Evolutionary conservation across 176 grass and related monocot genomes (phyloP), one percentile per base, ranked within the genome.

Genomic region (Hsuehochloa calcarea): DNA sequence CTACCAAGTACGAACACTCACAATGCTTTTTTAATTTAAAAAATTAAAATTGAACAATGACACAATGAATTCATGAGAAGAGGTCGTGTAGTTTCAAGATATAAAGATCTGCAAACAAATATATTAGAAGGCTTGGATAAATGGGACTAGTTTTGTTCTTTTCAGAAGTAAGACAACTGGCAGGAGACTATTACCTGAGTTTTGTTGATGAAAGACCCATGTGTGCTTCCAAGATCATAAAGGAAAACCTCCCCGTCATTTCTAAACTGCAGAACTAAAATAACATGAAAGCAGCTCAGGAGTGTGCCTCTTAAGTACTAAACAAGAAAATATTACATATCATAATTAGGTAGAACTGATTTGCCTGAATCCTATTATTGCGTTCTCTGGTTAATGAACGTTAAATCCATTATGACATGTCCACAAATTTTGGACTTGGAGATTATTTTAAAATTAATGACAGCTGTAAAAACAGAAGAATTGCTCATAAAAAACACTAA

Each of bases 191-290:
- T 85, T 93, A 90, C 96, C 96, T 94, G 89, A 68, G 64, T 91
- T 87, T 98, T 98, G 88, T 98, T 98, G 74, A 98, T 86, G 58
- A 91, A 95, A 64, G 91, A 93, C 10, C 96, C 93, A 85, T 98
- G 96, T 44, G 96, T 95, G 79, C 96, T 98, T 77, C 89, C 96
- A 87, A 95, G 91, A 89, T 98, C 96, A 79, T 93, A 94, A 71
- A 98, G 87, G 77, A 98, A 95, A 69, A 89, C 89, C 66, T 86
- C 85, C 16, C 84, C 86, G 47, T 90, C 87, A 81, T 88, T 90
- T 85, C 94, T 95, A 74, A 98, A 98, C 91, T 98, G 96, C 47
- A 98, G 88, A 86, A 92, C 94, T 97, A 87, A 31, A 79, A 90
- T 49, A 51, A 40, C 74, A 87, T 34, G 68, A 83, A 78, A 74